A percentile compares a stretch with the other conserved stretches of the same genome.
Conservation (phyloP, 768 basidiomycete genomes). For the Multifurca ochricompacta region DNA sequence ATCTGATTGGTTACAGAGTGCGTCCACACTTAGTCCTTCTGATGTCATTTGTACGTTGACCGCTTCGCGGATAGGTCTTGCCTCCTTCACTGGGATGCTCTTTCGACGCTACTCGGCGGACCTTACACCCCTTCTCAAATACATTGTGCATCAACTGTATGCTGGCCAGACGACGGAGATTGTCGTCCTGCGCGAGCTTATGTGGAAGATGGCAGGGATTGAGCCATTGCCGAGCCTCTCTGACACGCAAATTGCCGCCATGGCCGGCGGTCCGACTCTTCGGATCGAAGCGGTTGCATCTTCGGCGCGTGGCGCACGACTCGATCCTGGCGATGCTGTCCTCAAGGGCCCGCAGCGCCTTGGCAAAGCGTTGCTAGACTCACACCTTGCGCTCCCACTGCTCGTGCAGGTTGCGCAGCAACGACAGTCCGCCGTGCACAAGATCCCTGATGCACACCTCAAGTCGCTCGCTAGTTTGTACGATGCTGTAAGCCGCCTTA, state of each 20-base stretch:
- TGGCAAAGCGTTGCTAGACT: slow-evolving; percentile 57
- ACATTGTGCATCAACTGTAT: slow-evolving; percentile 85
- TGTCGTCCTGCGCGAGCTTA: slow-evolving; percentile 84
- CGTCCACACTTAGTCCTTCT: slow-evolving; percentile 29
- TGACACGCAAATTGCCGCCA: slow-evolving; percentile 79
- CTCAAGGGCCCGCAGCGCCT: slow-evolving; percentile 62
- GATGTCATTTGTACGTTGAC: slow-evolving; percentile 5
- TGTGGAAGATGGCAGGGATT: slow-evolving; percentile 93
- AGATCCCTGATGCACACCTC: slow-evolving; percentile 63
- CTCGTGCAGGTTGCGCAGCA: slow-evolving; percentile 90
- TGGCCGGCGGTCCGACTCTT: slow-evolving; percentile 84
- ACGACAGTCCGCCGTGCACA: slow-evolving; percentile 76
- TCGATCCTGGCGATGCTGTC: slow-evolving; percentile 56
- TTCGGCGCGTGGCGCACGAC: slow-evolving; percentile 59
- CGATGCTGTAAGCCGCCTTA: slow-evolving; percentile 62
- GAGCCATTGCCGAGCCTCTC: slow-evolving; percentile 86
- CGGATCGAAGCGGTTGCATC: slow-evolving; percentile 87
- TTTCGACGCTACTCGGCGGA: slow-evolving; percentile 83
- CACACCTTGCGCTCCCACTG: slow-evolving; percentile 74
- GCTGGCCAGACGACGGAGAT: slow-evolving; percentile 81
- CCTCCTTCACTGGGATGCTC: slow-evolving; percentile 89
- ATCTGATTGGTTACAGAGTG: slow-evolving; percentile 88
- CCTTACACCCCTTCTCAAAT: slow-evolving; percentile 75
- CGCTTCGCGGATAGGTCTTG: slow-evolving; percentile 51
- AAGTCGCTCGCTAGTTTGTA: slow-evolving; percentile 84